These are phyloP conservation scores for Zarea fungicola DNA, from an alignment of 2,329 filamentous ascomycete genomes.

Conservation along the genomic window DNA sequence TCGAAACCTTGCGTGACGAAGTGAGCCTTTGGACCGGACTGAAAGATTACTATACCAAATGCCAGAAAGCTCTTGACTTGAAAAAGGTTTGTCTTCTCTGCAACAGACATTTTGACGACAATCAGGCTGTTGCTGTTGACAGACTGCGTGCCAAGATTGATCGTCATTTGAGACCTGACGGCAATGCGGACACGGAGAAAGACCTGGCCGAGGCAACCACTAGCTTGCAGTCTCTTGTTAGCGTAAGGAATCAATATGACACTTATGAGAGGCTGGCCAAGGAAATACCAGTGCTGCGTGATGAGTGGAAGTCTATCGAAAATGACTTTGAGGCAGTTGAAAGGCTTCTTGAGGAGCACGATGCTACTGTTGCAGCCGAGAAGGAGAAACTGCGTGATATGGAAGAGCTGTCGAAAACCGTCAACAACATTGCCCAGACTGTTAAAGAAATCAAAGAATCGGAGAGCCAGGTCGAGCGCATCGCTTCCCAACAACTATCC, in stretches of 20 bases:
- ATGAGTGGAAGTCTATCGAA: constrained; percentile 58
- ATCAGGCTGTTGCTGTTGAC: constrained; percentile 51
- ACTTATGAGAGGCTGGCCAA: constrained; percentile 63
- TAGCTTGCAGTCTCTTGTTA: constrained; percentile 54
- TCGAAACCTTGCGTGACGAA: constrained; percentile 58
- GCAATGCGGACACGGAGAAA: constrained; percentile 56
- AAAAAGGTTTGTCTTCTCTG: constrained; percentile 76
- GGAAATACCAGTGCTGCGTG: constrained; percentile 65
- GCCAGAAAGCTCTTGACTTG: constrained; percentile 58
- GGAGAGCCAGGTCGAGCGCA: constrained; percentile 66
- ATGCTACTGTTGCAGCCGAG: constrained; percentile 59
- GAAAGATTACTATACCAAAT: constrained; percentile 65
- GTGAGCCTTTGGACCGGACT: constrained; percentile 64
- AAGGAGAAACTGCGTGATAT: constrained; percentile 65
- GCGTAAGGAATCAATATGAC: constrained; percentile 65
- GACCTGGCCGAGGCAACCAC: constrained; percentile 48
- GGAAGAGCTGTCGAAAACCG: constrained; percentile 69
- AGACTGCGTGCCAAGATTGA: constrained; percentile 63
- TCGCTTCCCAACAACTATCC: constrained; percentile 70
- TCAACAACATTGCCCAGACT: constrained; percentile 69
- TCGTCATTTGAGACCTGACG: constrained; percentile 55
- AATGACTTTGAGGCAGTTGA: constrained; percentile 56
- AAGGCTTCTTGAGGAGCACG: constrained; percentile 60
- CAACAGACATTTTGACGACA: constrained; percentile 60
- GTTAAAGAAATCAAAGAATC: constrained; percentile 66